phyloP scores from a whole-genome alignment of 2,329 filamentous ascomycete genomes.

The Kalaharituber pfeilii region DNA sequence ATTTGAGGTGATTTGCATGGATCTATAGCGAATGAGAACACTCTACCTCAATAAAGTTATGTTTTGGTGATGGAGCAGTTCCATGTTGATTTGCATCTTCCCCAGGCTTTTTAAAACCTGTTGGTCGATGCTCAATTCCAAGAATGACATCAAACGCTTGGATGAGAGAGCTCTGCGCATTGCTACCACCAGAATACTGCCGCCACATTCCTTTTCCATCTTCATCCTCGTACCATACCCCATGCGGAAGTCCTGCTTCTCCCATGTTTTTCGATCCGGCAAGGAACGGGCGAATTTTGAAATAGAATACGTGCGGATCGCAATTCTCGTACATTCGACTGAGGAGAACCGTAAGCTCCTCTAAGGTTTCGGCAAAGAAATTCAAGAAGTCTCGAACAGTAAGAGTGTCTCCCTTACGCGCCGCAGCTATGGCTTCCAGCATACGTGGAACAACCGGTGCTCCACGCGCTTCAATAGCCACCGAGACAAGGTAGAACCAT shows the following conservation, averaged over 20 bases:
- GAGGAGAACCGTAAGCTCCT: constrained; percentile 63
- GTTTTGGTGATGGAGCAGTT: constrained; percentile 37
- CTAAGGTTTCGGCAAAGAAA: constrained; percentile 68
- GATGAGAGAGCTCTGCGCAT: constrained; percentile 89
- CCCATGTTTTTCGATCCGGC: constrained; percentile 96
- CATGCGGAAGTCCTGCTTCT: constrained; percentile 74
- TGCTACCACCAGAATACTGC: constrained; percentile 84
- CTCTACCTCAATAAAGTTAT: constrained; percentile 70
- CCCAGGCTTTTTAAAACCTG: constrained; percentile 47
- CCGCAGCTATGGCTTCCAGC: constrained; percentile 71
- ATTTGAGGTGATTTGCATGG: neutral
- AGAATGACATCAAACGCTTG: constrained; percentile 94
- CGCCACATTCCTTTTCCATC: constrained; percentile 50
- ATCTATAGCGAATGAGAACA: neutral
- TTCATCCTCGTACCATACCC: constrained; percentile 74
- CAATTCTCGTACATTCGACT: constrained; percentile 90
- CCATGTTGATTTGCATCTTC: constrained; percentile 32
- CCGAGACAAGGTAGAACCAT: constrained; percentile 94
- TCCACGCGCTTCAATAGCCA: constrained; percentile 85
- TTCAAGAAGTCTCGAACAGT: constrained; percentile 62
- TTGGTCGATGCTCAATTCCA: constrained; percentile 77
- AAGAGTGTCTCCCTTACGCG: constrained; percentile 48
- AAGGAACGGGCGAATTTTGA: constrained; percentile 87
- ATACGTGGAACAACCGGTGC: constrained; percentile 76
- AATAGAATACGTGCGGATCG: constrained; percentile 86